phyloP scores from a whole-genome alignment of 177 flowering plant genomes.

The Vitis hybrid region DNA sequence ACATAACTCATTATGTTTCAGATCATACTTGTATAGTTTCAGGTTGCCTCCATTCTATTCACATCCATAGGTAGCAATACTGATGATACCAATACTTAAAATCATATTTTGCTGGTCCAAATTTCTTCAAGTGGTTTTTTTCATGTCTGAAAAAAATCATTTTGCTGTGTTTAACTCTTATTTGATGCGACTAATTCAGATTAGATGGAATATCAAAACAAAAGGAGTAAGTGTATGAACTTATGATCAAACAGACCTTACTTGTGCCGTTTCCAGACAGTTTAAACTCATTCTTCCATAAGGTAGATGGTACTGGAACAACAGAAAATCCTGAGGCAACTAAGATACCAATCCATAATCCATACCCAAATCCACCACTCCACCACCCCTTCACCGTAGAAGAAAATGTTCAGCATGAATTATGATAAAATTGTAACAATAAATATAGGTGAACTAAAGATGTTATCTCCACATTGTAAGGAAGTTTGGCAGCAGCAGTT shows the following conservation, averaged over 20 bases:
- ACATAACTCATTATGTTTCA: too few relatives aligned
- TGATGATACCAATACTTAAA: too few relatives aligned
- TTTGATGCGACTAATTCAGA: too few relatives aligned
- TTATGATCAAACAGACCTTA: constrained; percentile 56
- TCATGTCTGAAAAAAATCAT: background rate
- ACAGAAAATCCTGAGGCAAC: constrained; percentile 95
- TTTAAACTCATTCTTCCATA: constrained; percentile 79
- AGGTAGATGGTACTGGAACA: constrained; percentile 69
- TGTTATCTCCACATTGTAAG: background rate
- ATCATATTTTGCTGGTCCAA: too few relatives aligned
- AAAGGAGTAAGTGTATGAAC: background rate
- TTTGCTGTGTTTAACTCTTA: background rate
- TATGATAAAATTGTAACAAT: background rate
- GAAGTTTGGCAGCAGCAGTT: background rate
- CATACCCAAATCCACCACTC: constrained; percentile 96
- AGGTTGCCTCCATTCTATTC: too few relatives aligned
- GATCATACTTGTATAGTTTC: too few relatives aligned
- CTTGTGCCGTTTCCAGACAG: constrained; percentile 53
- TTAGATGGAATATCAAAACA: too few relatives aligned
- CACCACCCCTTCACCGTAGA: constrained; percentile 80
- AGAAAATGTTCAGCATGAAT: constrained; percentile 11
- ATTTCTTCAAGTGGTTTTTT: too few relatives aligned
- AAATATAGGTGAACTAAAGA: background rate
- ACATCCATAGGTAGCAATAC: too few relatives aligned
- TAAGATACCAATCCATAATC: constrained; percentile 86